Evolutionary conservation across 495 filamentous ascomycete species (phyloP).

Genomic region (Talaromyces proteolyticus): DNA sequence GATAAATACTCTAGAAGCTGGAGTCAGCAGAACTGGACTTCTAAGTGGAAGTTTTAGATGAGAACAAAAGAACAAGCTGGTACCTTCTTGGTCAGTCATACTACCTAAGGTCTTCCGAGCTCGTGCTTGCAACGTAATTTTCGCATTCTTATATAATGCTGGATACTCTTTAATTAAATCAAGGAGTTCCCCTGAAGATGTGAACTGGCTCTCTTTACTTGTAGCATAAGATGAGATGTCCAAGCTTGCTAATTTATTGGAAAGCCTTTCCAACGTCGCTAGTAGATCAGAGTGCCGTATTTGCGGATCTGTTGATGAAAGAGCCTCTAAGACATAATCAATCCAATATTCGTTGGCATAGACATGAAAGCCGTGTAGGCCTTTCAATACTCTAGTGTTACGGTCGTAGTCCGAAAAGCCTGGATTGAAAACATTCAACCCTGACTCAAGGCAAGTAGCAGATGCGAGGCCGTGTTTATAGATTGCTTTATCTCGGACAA

Average conservation of each 20-base stretch:
- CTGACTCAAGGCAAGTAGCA: background rate
- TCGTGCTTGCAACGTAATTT: background rate
- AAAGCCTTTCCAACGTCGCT: background rate
- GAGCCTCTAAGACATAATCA: background rate
- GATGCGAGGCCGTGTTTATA: background rate
- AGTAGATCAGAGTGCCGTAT: background rate
- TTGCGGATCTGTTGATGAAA: background rate
- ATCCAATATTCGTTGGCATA: background rate
- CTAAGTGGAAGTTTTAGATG: background rate
- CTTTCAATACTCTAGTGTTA: background rate
- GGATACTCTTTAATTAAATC: background rate
- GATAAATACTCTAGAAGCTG: background rate
- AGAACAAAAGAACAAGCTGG: background rate
- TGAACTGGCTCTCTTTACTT: background rate
- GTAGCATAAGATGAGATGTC: background rate
- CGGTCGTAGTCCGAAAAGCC: background rate
- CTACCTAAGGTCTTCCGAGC: background rate
- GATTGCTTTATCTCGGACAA: background rate
- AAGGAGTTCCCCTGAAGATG: background rate
- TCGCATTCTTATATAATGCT: background rate
- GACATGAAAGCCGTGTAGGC: background rate
- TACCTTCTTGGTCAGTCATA: background rate
- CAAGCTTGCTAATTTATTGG: background rate
- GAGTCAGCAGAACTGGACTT: background rate
- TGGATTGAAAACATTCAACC: background rate